Evolutionary conservation across 306 rosid genomes (phyloP), one percentile per base, ranked within the genome.

Genomic region (Quillaja saponaria): DNA sequence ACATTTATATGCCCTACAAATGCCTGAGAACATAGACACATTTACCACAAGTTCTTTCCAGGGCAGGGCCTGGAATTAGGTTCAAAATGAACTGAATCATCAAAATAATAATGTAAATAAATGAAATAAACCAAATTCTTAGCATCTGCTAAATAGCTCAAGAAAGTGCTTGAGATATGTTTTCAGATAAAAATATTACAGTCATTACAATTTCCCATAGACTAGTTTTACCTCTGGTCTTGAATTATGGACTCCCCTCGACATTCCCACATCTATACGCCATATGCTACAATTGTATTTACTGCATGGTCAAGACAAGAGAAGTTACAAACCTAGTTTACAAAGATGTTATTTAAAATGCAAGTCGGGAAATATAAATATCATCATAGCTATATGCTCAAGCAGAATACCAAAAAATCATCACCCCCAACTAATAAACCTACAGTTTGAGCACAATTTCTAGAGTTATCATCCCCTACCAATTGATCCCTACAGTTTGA

Each of bases 221-320:
- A 41, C 12, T 61, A 67, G 25, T 39, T 64, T 77, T 82, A 89
- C 99, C 99, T 89, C 96, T 41, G 99, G 95, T 74, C 77, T 84
- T 28, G 99, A 92, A 72, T 89, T 79, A 53, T 86, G 96, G 53
- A 92, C 96, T 61, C 99, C 96, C 14, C 94, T 69, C n/a, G 99
- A 92, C 99, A 92, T 92, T 67, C 99, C 99, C 40, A 92, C 95
- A 40, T 92, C 99, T 21, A 92, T 54, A n/a, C 99, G 81, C 99
- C 99, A 92, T 74, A 92, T 83, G 85, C 91, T 87, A 69, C 96
- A 80, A 66, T 92, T 68, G 78, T 86, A 92, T 81, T 89, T 78
- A 77, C 99, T 92, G 91, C 67, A 63, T 8, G 10, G 13, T 39
- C 44, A 39, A 39, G 44, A 39, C 5, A 39, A 39, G 44, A 8